Evolutionary conservation across 176 grass and related monocot genomes (phyloP).

Genomic region (Thinopyrum elongatum): DNA sequence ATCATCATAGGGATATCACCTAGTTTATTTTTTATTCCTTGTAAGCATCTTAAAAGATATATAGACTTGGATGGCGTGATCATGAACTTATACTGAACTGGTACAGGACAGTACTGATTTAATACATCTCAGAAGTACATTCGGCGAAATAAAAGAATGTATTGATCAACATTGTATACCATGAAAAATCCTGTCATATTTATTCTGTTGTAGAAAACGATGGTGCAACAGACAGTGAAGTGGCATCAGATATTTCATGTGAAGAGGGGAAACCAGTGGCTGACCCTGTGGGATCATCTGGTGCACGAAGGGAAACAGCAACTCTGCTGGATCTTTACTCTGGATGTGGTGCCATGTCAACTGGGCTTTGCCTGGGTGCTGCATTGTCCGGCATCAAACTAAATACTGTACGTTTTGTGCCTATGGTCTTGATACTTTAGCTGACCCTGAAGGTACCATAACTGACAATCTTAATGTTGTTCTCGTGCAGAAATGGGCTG

Average conservation of each 20-base stretch:
- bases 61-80: not conserved
- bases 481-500: slow-evolving; percentile 51
- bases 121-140: not conserved
- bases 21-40: not conserved
- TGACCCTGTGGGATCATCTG: not conserved
- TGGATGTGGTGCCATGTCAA: slow-evolving; percentile 76
- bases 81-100: not conserved
- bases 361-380: slow-evolving; percentile 54
- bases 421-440: not conserved
- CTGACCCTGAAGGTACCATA: not conserved
- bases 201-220: slow-evolving; percentile 35
- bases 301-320: slow-evolving; percentile 13
- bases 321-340: slow-evolving; percentile 68
- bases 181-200: not conserved
- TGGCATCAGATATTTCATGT: slow-evolving; percentile 45
- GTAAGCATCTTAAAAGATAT: not conserved
- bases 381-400: slow-evolving; percentile 46
- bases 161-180: not conserved
- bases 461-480: not conserved
- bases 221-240: slow-evolving; percentile 9
- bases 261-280: slow-evolving; percentile 25
- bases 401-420: not conserved
- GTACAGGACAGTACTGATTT: not conserved
- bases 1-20: not conserved
- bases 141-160: not conserved